Conservation (phyloP, 169 alveolate species). For the Eimeria acervulina region DNA sequence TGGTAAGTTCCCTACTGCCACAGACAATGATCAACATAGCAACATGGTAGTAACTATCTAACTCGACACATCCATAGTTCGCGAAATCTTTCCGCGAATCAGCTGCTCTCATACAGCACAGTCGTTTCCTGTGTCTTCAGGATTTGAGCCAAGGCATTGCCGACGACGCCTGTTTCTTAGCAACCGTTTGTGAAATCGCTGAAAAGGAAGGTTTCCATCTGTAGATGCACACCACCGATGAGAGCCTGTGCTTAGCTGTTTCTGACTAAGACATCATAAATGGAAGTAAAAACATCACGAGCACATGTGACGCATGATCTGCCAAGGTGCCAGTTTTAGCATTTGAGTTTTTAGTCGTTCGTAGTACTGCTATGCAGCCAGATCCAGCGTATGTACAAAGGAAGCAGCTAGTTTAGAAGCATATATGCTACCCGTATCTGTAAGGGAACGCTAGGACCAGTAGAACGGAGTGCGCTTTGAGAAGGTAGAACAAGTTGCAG, state of each 20-base stretch:
- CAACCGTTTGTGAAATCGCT: conserved; percentile 58
- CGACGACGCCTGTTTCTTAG: conserved; percentile 63
- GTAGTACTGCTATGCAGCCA: background rate
- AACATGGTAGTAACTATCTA: background rate
- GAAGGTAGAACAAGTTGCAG: background rate
- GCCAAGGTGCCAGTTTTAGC: background rate
- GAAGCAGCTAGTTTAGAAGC: background rate
- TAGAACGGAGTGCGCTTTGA: background rate
- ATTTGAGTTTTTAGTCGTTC: background rate
- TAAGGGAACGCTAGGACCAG: background rate
- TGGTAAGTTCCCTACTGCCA: background rate
- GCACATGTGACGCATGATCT: background rate
- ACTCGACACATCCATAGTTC: background rate
- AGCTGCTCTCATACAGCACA: background rate
- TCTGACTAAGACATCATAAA: background rate
- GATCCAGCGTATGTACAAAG: background rate
- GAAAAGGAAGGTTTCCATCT: conserved; percentile 43
- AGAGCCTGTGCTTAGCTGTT: background rate
- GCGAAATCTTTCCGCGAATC: background rate
- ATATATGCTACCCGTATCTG: background rate
- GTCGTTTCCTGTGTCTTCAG: conserved; percentile 31
- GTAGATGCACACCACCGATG: background rate
- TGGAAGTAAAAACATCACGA: background rate
- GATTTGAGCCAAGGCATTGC: conserved; percentile 71
- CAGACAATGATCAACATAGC: background rate